Evolutionary conservation across 1,139 yeast genomes (phyloP), one percentile per base, ranked within the genome.

Genomic region (Magnusiomyces tetraspermus): DNA sequence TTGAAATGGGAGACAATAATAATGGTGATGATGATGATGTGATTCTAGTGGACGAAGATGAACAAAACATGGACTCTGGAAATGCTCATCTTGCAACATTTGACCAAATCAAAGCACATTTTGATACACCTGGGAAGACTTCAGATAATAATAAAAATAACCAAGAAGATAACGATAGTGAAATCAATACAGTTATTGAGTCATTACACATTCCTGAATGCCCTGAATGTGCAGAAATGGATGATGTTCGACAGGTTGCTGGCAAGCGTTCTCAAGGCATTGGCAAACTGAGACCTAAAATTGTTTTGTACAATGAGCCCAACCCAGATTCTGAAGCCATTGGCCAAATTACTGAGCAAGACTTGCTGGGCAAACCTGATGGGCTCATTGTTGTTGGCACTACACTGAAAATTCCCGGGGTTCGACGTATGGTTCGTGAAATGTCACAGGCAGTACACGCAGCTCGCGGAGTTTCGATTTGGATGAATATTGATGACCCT

Each of bases 311-410:
- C 65, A 92, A 92, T 55, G 96, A 88, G 64, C 77, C 81, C 60
- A 95, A 88, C 63, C 95, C 95, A 0, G 95, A 87, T 64, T 83
- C 90, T 48, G 96, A 88, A 57, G 76, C 82, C 3, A 79, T 88
- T 51, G 89, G 95, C 1, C 77, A 79, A 53, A 83, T 90, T 1
- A 76, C 89, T 4, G 82, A 78, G 56, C 70, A 75, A 5, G 96
- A 88, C 66, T 66, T 86, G 51, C 76, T 75, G 59, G 69, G 78
- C 48, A 77, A 74, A 57, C 90, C 94, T 0, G 96, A 88, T 64
- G 80, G 89, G 61, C 70, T 88, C 52, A 72, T 88, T 22, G 85
- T 88, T 46, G 90, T 85, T 66, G 96, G 96, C 1, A 88, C 96
- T 0, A 83, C 95, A 1, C 70, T 88, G 53, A 83, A 84, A 63